These are phyloP conservation scores for Hypoxylon lienhwacheense DNA, from an alignment of 495 filamentous ascomycete genomes.

Conservation along the genomic window DNA sequence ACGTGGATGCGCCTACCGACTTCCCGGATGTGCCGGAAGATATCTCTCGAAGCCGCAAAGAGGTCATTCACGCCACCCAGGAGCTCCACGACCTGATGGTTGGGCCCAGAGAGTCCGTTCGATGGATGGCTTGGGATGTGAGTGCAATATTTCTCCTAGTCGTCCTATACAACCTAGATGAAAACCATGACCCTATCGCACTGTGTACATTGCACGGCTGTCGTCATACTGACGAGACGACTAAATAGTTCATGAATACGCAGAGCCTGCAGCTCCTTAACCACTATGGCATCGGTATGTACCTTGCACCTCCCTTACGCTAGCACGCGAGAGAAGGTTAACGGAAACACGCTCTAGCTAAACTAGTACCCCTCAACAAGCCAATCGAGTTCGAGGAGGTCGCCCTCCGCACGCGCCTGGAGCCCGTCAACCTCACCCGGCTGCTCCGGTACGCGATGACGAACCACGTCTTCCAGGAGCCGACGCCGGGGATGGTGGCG, in stretches of 20 bases:
- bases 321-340: not conserved
- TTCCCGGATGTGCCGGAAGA: constrained; percentile 47
- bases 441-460: constrained; percentile 60
- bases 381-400: constrained; percentile 51
- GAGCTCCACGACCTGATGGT: constrained; percentile 46
- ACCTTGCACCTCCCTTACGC: not conserved
- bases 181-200: not conserved
- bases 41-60: constrained; percentile 39
- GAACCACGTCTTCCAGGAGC: constrained; percentile 59
- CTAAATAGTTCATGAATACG: constrained; percentile 43
- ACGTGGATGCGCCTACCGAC: constrained; percentile 42
- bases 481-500: constrained; percentile 50
- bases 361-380: constrained; percentile 43
- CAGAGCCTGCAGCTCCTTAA: constrained; percentile 45
- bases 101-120: constrained; percentile 45
- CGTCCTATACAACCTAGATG: not conserved
- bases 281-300: constrained; percentile 45
- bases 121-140: constrained; percentile 49
- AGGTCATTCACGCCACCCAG: constrained; percentile 45
- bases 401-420: constrained; percentile 43
- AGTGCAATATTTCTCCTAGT: constrained; percentile 5
- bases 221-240: constrained; percentile 4
- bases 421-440: constrained; percentile 52
- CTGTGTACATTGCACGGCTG: no score
- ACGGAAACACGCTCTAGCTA: constrained; percentile 33